Conservation (phyloP, 345 rosid species). For the Melastoma malabathricum region DNA sequence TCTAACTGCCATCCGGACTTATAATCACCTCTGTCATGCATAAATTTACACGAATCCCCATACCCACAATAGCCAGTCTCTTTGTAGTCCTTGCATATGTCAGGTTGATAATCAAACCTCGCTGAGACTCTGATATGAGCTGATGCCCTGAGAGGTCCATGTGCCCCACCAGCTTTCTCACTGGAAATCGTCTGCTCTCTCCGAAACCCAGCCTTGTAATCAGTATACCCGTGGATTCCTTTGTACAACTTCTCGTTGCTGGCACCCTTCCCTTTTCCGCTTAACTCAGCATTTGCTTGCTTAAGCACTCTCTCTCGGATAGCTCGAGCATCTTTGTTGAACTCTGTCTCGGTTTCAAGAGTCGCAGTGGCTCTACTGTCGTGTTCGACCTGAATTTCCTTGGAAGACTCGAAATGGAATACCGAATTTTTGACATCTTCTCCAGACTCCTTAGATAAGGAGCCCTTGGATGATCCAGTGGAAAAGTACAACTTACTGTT, state of each 20-base stretch:
- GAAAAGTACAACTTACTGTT: constrained; percentile 58
- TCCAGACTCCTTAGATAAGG: constrained; percentile 12
- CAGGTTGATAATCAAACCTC: constrained; percentile 87
- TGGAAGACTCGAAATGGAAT: constrained; percentile 75
- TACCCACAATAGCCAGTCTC: constrained; percentile 93
- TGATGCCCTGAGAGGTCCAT: constrained; percentile 89
- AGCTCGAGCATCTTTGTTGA: constrained; percentile 64
- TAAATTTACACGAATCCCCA: constrained; percentile 79
- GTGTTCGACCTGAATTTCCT: constrained; percentile 73
- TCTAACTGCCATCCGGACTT: constrained; percentile 89
- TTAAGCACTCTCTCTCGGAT: constrained; percentile 73
- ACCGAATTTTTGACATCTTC: constrained; percentile 20
- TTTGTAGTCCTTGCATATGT: constrained; percentile 85
- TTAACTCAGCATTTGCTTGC: constrained; percentile 48
- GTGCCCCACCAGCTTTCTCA: constrained; percentile 89
- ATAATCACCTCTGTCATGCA: constrained; percentile 92
- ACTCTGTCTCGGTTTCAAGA: constrained; percentile 82
- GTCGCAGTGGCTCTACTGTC: constrained; percentile 75
- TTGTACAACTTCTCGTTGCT: constrained; percentile 55
- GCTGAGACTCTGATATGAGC: constrained; percentile 87
- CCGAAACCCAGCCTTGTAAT: constrained; percentile 84
- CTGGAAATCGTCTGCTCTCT: constrained; percentile 79
- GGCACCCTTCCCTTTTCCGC: constrained; percentile 35
- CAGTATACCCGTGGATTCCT: constrained; percentile 72
- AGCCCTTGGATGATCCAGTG: constrained; percentile 41